Evolutionary conservation across 108 stramenopile species (phyloP), one percentile per base, ranked within the genome.

Genomic region (Schizochytrium sp.): DNA sequence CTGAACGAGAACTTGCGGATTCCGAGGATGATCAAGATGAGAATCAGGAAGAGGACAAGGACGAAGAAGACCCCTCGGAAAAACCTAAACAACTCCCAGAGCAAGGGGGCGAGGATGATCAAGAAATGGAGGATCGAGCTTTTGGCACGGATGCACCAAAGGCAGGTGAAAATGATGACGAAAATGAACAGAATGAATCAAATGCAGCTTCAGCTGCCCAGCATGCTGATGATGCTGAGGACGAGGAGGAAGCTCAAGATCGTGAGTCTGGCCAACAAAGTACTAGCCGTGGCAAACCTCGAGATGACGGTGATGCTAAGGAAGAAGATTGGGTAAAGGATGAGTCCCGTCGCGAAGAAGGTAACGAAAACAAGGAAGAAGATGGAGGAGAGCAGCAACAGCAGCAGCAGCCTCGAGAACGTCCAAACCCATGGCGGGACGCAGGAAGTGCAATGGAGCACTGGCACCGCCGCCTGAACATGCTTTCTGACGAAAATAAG

Each of bases 201-300:
- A 88, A 69, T 15, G 64, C 64, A 44, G 64, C 15, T 15, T 53
- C 88, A 56, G 55, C 89, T 4, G 56, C 47, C 49, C 89, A 90
- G 53, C 90, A 94, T 41, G 76, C 57, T 28, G 91, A 89, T 4
- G 88, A 91, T 3, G 91, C 91, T 44, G 92, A 90, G 46, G 89
- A 93, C 3, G 89, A 93, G 4, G 88, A 72, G 41, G 83, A 93
- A 47, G 76, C 61, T 88, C 87, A 92, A 50, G 92, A 91, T 5
- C 88, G 92, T 28, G 91, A 72, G 4, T 17, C 72, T 7, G 72
- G 72, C 41, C 44, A 42, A 2, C 87, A 89, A 49, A 89, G 90
- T 95, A 46, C 96, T 95, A 57, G 96, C 96, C 87, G 53, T 5
- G 76, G 76, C 50, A 69, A 69, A 15, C 64, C 64, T 15, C 7